Evolutionary conservation across 2,329 filamentous ascomycete genomes (phyloP).

Genomic region (Colletotrichum tanaceti): DNA sequence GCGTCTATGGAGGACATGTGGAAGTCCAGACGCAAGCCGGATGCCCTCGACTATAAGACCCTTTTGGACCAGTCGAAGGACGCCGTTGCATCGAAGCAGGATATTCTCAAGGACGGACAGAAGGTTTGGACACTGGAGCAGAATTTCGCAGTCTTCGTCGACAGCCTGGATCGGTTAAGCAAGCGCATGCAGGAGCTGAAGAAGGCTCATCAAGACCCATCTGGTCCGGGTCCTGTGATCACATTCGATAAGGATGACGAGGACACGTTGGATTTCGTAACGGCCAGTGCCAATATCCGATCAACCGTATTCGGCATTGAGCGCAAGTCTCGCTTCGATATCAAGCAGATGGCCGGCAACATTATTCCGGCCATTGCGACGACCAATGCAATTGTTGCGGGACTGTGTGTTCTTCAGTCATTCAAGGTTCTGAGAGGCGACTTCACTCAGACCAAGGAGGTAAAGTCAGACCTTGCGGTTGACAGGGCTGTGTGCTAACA

Average conservation of each 20-base stretch:
- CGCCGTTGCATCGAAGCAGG: slow-evolving; percentile 63
- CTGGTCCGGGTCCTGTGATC: slow-evolving; percentile 72
- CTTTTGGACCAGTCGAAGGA: slow-evolving; percentile 65
- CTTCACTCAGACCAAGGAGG: slow-evolving; percentile 79
- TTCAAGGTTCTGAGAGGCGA: slow-evolving; percentile 88
- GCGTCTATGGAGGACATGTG: slow-evolving; percentile 96
- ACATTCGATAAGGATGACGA: slow-evolving; percentile 97
- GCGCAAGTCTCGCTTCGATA: slow-evolving; percentile 90
- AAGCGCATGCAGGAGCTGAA: slow-evolving; percentile 76
- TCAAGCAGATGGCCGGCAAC: slow-evolving; percentile 99
- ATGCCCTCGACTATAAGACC: slow-evolving; percentile 75
- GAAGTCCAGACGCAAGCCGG: slow-evolving; percentile 82
- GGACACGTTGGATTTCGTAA: slow-evolving; percentile 94
- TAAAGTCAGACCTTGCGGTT: slow-evolving; percentile 48
- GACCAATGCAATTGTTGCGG: slow-evolving; percentile 95
- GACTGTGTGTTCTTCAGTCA: slow-evolving; percentile 89
- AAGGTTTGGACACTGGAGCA: slow-evolving; percentile 83
- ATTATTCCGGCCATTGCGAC: slow-evolving; percentile 99
- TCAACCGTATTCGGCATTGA: slow-evolving; percentile 92
- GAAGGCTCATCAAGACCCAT: slow-evolving; percentile 55
- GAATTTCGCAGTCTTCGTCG: slow-evolving; percentile 86
- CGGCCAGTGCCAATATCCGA: slow-evolving; percentile 88
- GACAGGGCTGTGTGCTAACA: slow-evolving; percentile 11
- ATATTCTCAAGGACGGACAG: slow-evolving; percentile 75
- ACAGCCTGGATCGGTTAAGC: slow-evolving; percentile 83